Percentiles rank a stretch among this genome's conserved stretches.
Evolutionary conservation across 768 basidiomycete species (phyloP).

Genomic region (Crucibulum laeve): DNA sequence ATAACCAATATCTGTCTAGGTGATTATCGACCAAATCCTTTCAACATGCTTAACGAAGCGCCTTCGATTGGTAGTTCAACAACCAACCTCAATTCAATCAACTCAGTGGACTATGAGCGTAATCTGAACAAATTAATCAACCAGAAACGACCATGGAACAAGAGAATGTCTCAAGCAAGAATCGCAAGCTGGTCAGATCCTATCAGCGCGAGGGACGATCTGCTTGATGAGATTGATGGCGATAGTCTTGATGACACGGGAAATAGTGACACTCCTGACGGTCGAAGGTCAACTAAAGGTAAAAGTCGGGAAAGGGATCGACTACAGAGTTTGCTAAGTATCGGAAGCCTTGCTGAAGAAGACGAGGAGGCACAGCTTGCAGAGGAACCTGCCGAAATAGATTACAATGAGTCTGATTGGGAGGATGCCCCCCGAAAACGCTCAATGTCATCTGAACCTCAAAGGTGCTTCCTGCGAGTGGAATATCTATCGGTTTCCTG

Average conservation of each 20-base stretch:
- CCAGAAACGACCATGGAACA: slow-evolving; percentile 35
- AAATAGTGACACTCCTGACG: slow-evolving; percentile 1
- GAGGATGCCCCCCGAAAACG: neutral
- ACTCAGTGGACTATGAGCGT: slow-evolving; percentile 26
- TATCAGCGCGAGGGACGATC: slow-evolving; percentile 12
- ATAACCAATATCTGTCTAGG: slow-evolving; percentile 16
- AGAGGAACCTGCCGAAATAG: neutral
- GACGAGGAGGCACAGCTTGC: neutral
- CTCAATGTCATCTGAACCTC: slow-evolving; percentile 12
- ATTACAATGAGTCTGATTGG: neutral
- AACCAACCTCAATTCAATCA: slow-evolving; percentile 15
- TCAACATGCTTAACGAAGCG: slow-evolving; percentile 14
- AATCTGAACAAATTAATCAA: slow-evolving; percentile 28
- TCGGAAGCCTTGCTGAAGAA: slow-evolving; percentile 8
- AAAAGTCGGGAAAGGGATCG: slow-evolving; percentile 19
- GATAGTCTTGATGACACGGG: slow-evolving; percentile 4
- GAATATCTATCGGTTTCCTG: neutral
- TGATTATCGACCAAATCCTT: slow-evolving; percentile 24
- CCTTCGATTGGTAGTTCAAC: slow-evolving; percentile 23
- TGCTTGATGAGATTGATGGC: slow-evolving; percentile 1
- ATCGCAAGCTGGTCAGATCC: slow-evolving; percentile 20
- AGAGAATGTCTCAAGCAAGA: slow-evolving; percentile 26
- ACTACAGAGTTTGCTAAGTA: slow-evolving; percentile 23
- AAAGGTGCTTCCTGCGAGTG: slow-evolving; percentile 21
- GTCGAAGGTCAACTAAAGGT: slow-evolving; percentile 1